These are phyloP conservation scores for Euphrasia arctica DNA, from an alignment of 305 asterid species.

Conservation along the genomic window DNA sequence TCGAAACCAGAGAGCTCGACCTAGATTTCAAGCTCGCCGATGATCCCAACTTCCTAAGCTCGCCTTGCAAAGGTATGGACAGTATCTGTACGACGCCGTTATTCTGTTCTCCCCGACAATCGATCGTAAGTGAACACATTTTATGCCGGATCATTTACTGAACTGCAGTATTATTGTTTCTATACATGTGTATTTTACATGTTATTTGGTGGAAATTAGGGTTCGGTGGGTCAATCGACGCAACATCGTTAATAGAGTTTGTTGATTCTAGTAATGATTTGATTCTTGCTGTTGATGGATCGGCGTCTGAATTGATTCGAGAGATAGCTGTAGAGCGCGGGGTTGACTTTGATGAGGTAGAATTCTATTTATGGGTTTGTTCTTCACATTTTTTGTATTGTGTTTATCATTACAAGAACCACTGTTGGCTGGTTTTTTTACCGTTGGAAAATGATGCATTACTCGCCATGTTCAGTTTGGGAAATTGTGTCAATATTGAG, in stretches of 20 bases:
- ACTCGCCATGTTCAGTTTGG: not conserved
- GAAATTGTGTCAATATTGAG: not conserved
- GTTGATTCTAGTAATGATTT: conserved; percentile 83
- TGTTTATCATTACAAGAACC: not conserved
- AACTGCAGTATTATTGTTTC: too few relatives aligned
- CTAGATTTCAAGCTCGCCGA: conserved; percentile 75
- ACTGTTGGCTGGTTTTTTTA: not conserved
- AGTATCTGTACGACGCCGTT: conserved; percentile 59
- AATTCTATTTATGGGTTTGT: not conserved
- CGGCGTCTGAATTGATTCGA: conserved; percentile 61
- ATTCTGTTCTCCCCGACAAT: conserved; percentile 28
- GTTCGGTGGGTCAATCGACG: conserved; percentile 67
- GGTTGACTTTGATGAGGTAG: conserved; percentile 87
- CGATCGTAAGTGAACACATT: not conserved
- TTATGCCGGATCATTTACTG: too few relatives aligned
- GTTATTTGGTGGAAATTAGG: conserved; percentile 33
- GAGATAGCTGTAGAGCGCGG: conserved; percentile 80
- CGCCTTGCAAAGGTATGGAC: conserved; percentile 67
- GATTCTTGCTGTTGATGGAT: conserved; percentile 68
- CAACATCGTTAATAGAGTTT: conserved; percentile 53
- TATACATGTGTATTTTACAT: too few relatives aligned
- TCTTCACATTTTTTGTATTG: not conserved
- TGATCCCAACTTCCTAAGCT: conserved; percentile 49
- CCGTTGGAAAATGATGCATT: not conserved
- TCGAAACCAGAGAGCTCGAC: conserved; percentile 46